These are phyloP conservation scores for Claviceps sp. DNA, from an alignment of 2,329 filamentous ascomycete species.

Conservation along the genomic window DNA sequence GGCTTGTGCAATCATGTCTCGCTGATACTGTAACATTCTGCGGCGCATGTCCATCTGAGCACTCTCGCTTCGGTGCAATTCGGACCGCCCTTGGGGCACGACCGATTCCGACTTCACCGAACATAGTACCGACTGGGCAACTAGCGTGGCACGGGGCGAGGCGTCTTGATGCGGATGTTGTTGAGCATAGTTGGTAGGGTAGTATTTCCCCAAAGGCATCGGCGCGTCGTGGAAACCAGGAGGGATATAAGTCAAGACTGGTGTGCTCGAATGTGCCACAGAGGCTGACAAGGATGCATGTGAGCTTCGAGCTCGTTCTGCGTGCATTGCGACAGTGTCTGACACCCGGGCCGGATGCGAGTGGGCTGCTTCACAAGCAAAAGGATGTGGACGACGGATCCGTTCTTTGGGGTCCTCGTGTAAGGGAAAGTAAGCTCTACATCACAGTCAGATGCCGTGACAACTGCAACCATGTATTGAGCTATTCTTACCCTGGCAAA, in stretches of 20 bases:
- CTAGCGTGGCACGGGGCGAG: conserved; percentile 9
- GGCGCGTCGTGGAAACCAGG: conserved; percentile 32
- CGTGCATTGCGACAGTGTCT: conserved; percentile 15
- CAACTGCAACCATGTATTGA: neutral
- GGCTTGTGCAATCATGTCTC: conserved; percentile 47
- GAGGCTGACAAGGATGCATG: conserved; percentile 11
- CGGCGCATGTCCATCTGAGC: conserved; percentile 32
- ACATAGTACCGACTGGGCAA: conserved; percentile 16
- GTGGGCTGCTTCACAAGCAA: conserved; percentile 29
- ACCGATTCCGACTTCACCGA: conserved; percentile 23
- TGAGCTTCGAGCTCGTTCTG: conserved; percentile 10
- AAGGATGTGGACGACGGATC: conserved; percentile 38
- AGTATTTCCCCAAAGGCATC: conserved; percentile 48
- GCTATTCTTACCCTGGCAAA: conserved; percentile 36
- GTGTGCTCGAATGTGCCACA: conserved; percentile 22
- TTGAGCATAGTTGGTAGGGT: conserved; percentile 47
- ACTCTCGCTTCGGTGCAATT: conserved; percentile 6
- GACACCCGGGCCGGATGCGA: conserved; percentile 22
- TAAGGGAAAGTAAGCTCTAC: conserved; percentile 46
- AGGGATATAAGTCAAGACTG: conserved; percentile 38
- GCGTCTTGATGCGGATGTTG: conserved; percentile 8
- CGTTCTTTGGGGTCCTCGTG: conserved; percentile 40
- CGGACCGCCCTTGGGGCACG: conserved; percentile 11
- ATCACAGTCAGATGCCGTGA: neutral
- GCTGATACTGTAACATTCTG: conserved; percentile 43